Evolutionary conservation across 139 green algal genomes (phyloP).

Genomic region (Chlamydomonas eustigma): DNA sequence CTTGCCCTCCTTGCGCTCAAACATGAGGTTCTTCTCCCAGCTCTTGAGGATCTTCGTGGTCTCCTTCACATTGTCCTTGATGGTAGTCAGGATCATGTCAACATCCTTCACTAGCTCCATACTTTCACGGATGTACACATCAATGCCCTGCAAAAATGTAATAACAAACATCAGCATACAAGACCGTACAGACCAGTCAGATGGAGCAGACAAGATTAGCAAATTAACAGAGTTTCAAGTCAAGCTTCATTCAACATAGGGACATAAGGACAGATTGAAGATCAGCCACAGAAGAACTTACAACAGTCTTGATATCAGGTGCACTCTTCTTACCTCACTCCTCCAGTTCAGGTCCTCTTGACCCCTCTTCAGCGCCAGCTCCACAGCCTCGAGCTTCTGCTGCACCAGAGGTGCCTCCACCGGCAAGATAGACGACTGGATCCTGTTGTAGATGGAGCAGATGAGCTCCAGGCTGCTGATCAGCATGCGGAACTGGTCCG

Average conservation of each 20-base stretch:
- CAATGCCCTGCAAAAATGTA: slow-evolving; percentile 65
- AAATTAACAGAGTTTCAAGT: too few species aligned
- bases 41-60: slow-evolving; percentile 48
- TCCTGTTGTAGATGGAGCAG: slow-evolving; percentile 73
- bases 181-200: too few species aligned
- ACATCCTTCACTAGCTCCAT: slow-evolving; percentile 71
- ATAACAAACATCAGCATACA: slow-evolving; percentile 37
- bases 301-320: too few species aligned
- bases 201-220: too few species aligned
- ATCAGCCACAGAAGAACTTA: too few species aligned
- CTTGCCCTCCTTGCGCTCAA: slow-evolving; percentile 82
- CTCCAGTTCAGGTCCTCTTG: slow-evolving; percentile 31
- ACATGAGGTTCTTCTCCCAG: slow-evolving; percentile 73
- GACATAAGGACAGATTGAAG: too few species aligned
- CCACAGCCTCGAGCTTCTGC: slow-evolving; percentile 65
- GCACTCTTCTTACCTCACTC: too few species aligned
- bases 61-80: slow-evolving; percentile 76
- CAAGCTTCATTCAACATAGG: too few species aligned
- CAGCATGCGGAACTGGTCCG: slow-evolving; percentile 48
- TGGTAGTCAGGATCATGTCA: slow-evolving; percentile 58
- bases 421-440: slow-evolving; percentile 66
- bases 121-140: slow-evolving; percentile 76
- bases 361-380: slow-evolving; percentile 54
- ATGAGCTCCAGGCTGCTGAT: slow-evolving; percentile 81
- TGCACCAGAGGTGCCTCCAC: slow-evolving; percentile 81